A percentile compares a stretch with the other conserved stretches of the same genome.
phyloP scores from a whole-genome alignment of 108 stramenopile species.

The Skeletonema costatum region DNA sequence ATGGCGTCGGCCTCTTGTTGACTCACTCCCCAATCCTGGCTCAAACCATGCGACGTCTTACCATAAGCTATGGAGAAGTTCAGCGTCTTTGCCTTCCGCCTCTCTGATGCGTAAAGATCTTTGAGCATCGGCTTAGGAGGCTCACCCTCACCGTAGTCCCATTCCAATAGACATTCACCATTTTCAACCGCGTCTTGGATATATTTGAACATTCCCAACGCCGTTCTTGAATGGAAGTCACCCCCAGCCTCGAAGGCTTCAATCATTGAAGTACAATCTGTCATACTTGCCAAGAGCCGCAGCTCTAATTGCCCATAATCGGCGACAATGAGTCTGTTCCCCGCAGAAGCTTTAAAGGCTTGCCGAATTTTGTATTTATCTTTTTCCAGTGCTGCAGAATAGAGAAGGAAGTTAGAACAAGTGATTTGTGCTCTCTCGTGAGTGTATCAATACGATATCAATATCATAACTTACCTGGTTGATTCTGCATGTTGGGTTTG shows the following conservation, averaged over 20 bases:
- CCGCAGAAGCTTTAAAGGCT: constrained; percentile 92
- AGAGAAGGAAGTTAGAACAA: background rate
- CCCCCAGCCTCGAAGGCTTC: constrained; percentile 96
- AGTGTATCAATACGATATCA: background rate
- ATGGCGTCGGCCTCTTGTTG: constrained; percentile 91
- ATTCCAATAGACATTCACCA: constrained; percentile 97
- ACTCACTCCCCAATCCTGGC: constrained; percentile 95
- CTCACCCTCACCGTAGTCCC: constrained; percentile 94
- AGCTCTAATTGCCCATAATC: constrained; percentile 99
- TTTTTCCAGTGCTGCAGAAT: constrained; percentile 90
- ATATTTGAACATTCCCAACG: constrained; percentile 98
- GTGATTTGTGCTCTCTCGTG: background rate
- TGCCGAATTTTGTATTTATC: constrained; percentile 92
- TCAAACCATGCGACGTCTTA: constrained; percentile 97
- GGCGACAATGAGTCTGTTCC: constrained; percentile 95
- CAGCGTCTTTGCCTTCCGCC: constrained; percentile 97
- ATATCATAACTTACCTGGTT: constrained; percentile 55
- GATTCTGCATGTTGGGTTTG: constrained; percentile 98
- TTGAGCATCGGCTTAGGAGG: constrained; percentile 96
- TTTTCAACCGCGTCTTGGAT: constrained; percentile 90
- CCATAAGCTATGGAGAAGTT: constrained; percentile 99
- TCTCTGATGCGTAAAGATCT: constrained; percentile 96
- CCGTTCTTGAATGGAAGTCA: constrained; percentile 98
- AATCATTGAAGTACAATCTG: constrained; percentile 96
- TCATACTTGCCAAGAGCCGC: constrained; percentile 95